Evolutionary conservation across 192 early-diverging fungal species (phyloP).

Genomic region (Polychytrium aggregatum): DNA sequence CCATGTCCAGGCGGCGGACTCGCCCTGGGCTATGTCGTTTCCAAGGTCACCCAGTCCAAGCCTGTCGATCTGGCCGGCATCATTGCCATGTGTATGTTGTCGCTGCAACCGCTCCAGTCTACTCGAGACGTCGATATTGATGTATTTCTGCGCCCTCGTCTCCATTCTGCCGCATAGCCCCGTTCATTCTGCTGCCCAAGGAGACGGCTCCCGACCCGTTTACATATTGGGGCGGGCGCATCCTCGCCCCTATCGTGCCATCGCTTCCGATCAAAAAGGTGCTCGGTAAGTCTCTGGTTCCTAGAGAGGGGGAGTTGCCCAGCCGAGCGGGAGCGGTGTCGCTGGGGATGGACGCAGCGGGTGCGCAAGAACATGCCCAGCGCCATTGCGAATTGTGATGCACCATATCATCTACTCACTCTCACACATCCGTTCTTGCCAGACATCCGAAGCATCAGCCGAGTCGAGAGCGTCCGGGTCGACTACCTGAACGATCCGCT

Average conservation of each 20-base stretch:
- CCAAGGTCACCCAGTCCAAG: too few species aligned
- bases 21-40: too few species aligned
- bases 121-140: background rate
- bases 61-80: background rate
- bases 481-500: constrained; percentile 46
- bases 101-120: background rate
- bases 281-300: constrained; percentile 7
- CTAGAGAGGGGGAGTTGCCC: background rate
- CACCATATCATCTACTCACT: too few species aligned
- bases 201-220: constrained; percentile 4
- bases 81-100: background rate
- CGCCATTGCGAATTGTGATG: too few species aligned
- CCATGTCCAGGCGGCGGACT: background rate
- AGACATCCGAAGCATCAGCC: constrained; percentile 27
- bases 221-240: constrained; percentile 18
- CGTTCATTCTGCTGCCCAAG: constrained; percentile 13
- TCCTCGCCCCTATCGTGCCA: constrained; percentile 25
- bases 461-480: constrained; percentile 25
- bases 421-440: background rate
- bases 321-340: too few species aligned
- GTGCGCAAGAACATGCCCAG: too few species aligned
- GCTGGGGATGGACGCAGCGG: too few species aligned
- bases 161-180: constrained; percentile 13
- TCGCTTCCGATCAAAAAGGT: constrained; percentile 25
- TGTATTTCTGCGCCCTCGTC: constrained; percentile 10